Percentiles rank a stretch among this genome's conserved stretches.
phyloP scores from a whole-genome alignment of 768 basidiomycete species.

The Hypholoma fasciculare region DNA sequence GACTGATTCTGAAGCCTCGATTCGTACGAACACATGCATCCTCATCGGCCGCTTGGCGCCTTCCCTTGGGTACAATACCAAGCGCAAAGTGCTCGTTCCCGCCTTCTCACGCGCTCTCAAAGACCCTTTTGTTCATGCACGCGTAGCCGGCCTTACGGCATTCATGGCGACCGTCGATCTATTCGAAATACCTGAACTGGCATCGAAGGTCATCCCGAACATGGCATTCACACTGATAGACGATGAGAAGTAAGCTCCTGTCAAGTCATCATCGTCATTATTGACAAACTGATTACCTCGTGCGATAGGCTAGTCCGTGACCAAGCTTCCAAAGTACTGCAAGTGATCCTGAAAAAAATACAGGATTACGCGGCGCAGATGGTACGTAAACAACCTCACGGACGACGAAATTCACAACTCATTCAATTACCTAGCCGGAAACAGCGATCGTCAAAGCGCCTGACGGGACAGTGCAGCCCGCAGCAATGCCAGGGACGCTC shows the following conservation, averaged over 20 bases:
- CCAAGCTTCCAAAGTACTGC: conserved; percentile 93
- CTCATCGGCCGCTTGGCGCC: conserved; percentile 91
- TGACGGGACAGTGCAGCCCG: conserved; percentile 26
- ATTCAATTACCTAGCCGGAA: conserved; percentile 32
- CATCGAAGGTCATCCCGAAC: conserved; percentile 85
- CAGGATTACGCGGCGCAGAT: conserved; percentile 79
- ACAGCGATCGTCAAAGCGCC: conserved; percentile 30
- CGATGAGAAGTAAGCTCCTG: conserved; percentile 78
- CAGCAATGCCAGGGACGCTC: conserved; percentile 48
- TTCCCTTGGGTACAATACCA: conserved; percentile 81
- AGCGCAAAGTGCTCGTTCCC: conserved; percentile 94
- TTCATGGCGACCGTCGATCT: conserved; percentile 93
- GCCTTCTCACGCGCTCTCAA: conserved; percentile 90
- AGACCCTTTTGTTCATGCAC: conserved; percentile 88
- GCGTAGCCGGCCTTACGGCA: conserved; percentile 93
- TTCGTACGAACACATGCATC: conserved; percentile 97
- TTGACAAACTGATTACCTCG: neutral
- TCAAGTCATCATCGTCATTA: neutral
- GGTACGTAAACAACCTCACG: conserved; percentile 45
- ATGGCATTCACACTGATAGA: conserved; percentile 82
- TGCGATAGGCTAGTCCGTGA: conserved; percentile 80
- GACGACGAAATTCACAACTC: neutral
- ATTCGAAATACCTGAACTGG: conserved; percentile 86
- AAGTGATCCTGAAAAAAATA: conserved; percentile 81
- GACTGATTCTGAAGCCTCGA: conserved; percentile 89